Evolutionary conservation across 306 rosid species (phyloP).

Genomic region (Acacia melanoxylon): DNA sequence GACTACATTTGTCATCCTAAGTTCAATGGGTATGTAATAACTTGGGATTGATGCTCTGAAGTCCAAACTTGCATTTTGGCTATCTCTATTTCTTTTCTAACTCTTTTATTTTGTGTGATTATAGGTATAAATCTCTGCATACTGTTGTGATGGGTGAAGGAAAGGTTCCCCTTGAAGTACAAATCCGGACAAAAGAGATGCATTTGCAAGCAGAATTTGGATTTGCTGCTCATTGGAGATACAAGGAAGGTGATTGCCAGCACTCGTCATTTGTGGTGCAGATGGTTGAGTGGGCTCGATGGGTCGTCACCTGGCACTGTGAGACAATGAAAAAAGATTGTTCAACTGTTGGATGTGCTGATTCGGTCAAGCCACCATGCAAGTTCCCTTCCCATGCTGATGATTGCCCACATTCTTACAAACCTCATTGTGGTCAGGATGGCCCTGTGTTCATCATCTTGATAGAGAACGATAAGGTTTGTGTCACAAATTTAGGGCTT

Average conservation of each 20-base stretch:
- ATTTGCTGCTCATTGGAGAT: conserved; percentile 99
- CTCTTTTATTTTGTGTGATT: conserved; percentile 21
- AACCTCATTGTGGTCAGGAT: conserved; percentile 61
- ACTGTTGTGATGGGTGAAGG: conserved; percentile 91
- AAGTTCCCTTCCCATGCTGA: conserved; percentile 82
- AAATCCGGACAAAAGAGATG: conserved; percentile 93
- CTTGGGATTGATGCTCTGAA: not conserved
- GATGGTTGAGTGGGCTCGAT: conserved; percentile 99
- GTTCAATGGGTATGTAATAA: conserved; percentile 76
- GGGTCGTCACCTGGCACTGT: conserved; percentile 99
- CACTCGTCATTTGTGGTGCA: conserved; percentile 90
- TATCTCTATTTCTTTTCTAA: conserved; percentile 30
- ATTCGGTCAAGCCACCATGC: conserved; percentile 78
- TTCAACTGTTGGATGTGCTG: conserved; percentile 48
- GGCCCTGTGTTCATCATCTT: conserved; percentile 87
- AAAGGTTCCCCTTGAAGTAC: conserved; percentile 82
- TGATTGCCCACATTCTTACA: conserved; percentile 79
- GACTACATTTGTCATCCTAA: conserved; percentile 84
- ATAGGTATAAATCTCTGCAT: conserved; percentile 87
- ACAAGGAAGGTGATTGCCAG: conserved; percentile 94
- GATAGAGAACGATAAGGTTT: conserved; percentile 93
- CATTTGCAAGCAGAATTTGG: conserved; percentile 97
- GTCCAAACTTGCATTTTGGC: conserved; percentile 6
- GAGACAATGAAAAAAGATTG: conserved; percentile 81
- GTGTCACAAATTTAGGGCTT: conserved; percentile 15